Percentiles rank a stretch among this genome's conserved stretches.
Conservation (phyloP, 768 basidiomycete genomes). For the Psilocybe azurescens region DNA sequence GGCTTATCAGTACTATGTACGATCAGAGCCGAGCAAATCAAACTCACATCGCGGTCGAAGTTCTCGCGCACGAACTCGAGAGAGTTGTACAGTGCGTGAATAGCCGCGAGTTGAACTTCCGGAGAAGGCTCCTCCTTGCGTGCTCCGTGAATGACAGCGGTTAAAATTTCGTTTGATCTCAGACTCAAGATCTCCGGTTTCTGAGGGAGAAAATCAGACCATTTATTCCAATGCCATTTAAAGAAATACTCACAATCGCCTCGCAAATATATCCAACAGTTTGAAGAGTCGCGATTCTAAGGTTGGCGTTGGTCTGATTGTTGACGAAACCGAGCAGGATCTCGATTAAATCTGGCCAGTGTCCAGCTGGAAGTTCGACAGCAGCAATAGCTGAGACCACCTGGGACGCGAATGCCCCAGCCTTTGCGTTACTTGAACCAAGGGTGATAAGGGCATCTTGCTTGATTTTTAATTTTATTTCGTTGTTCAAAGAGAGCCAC, state of each 20-base stretch:
- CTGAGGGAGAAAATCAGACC: constrained; percentile 46
- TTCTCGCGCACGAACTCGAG: constrained; percentile 98
- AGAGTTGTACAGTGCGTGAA: constrained; percentile 92
- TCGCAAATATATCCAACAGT: constrained; percentile 99
- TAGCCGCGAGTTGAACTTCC: constrained; percentile 93
- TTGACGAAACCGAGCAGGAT: constrained; percentile 88
- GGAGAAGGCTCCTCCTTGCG: constrained; percentile 91
- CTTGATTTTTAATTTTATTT: constrained; percentile 83
- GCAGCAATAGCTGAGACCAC: constrained; percentile 94
- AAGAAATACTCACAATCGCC: constrained; percentile 73
- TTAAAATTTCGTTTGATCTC: constrained; percentile 96
- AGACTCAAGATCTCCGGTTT: constrained; percentile 90
- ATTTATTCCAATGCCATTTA: not conserved
- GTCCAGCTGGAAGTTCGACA: constrained; percentile 85
- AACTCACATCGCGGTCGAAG: constrained; percentile 92
- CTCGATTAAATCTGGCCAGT: constrained; percentile 93
- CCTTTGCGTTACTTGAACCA: constrained; percentile 70
- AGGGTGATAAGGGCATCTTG: constrained; percentile 85
- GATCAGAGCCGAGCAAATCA: constrained; percentile 2
- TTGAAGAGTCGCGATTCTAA: constrained; percentile 89
- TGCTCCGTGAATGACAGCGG: constrained; percentile 97
- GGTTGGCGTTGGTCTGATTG: constrained; percentile 68
- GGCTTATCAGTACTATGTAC: constrained; percentile 14
- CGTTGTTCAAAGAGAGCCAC: constrained; percentile 79
- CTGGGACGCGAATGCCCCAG: constrained; percentile 89